Base-by-base conservation (phyloP, 768 basidiomycete genomes). In the Tylopilus subfusipes region DNA sequence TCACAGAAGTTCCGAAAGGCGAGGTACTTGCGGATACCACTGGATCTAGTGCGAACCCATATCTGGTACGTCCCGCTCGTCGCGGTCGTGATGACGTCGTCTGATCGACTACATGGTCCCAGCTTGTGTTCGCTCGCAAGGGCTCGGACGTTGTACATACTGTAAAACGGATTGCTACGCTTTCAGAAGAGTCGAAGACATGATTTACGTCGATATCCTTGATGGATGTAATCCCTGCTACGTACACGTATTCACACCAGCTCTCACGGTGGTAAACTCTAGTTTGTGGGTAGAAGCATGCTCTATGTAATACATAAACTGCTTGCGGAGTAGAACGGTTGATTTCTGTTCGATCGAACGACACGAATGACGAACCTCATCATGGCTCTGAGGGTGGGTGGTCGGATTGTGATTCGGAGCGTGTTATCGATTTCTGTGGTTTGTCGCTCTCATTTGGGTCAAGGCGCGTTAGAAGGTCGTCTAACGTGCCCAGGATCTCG, bases 21-120 rank as follows among this genome's bases (percentile, higher is more conserved):
- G 94, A 97, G 63, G 88, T 98, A 2, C 76, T 97, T 49, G 85
- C 84, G 27, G 91, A 97, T 73, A 90, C 93, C 33, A 92, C 90
- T n/a, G 90, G 89, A 21, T 86, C 82, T 18, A 92, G 84, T 33
- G 91, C 89, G n/a, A 93, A 93, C 64, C 91, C 91, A 25, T 93
- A 93, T 73, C 75, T 93, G 72, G 91, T 90, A 58, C 57, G 88
- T 69, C 21, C 12, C n/a, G 6, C 14, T 27, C 33, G 4, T 72
- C 22, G 11, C 14, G 36, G 19, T 47, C 48, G 36, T n/a, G 10
- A 47, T 16, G 18, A 3, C 18, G 31, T 42, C 34, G 8, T 39
- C 21, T 59, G 42, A 48, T 14, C 60, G 33, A 52, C 18, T n/a
- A n/a, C 43, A 50, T 29, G 38, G 54, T 52, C 56, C 16, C 40